Evolutionary conservation across 192 early-diverging fungal genomes (phyloP).

Genomic region (Umbelopsis sp.): DNA sequence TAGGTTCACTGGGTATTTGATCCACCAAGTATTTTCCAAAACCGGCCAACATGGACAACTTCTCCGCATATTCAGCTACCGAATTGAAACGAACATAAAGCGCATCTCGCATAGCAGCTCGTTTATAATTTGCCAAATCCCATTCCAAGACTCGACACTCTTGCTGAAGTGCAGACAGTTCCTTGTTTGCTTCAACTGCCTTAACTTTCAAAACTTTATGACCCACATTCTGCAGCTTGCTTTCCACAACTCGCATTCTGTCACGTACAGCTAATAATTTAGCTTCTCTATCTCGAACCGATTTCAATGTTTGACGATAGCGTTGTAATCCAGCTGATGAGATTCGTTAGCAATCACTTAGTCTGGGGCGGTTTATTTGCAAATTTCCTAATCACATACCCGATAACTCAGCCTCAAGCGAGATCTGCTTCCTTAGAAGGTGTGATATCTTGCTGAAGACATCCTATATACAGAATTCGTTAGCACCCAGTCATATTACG

Average conservation of each 20-base stretch:
- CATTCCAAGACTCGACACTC: slow-evolving; percentile 20
- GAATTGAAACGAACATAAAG: slow-evolving; percentile 33
- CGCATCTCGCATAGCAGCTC: slow-evolving; percentile 27
- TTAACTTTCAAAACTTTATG: slow-evolving; percentile 1
- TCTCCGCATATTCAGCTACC: slow-evolving; percentile 28
- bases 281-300: slow-evolving; percentile 24
- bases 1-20: slow-evolving; percentile 19
- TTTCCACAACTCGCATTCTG: not conserved
- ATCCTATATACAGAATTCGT: slow-evolving; percentile 13
- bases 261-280: not conserved
- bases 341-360: not conserved
- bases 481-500: not conserved
- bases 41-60: slow-evolving; percentile 29
- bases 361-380: not conserved
- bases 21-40: slow-evolving; percentile 33
- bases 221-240: not conserved
- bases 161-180: slow-evolving; percentile 20
- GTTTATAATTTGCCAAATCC: slow-evolving; percentile 28
- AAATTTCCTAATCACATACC: not conserved
- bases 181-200: not conserved
- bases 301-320: slow-evolving; percentile 28
- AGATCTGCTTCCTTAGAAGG: slow-evolving; percentile 13
- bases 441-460: not conserved
- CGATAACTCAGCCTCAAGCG: slow-evolving; percentile 16
- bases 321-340: slow-evolving; percentile 18